phyloP scores from a whole-genome alignment of 192 early-diverging fungal species.

The Funneliformis geosporum region DNA sequence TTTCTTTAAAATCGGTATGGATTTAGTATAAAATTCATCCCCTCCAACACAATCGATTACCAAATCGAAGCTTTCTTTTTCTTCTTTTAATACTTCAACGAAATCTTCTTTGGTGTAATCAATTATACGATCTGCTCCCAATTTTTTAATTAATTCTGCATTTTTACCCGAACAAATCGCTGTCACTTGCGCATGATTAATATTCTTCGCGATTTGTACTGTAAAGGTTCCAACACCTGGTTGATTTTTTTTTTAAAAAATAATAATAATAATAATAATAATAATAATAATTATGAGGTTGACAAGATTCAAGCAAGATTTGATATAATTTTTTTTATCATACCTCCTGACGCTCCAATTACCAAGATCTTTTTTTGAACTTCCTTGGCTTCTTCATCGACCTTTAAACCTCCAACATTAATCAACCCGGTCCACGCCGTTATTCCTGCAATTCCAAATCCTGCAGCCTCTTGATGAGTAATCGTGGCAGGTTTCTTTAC shows the following conservation, averaged over 20 bases:
- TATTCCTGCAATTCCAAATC: neutral
- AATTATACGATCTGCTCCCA: constrained; percentile 59
- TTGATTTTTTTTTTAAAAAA: neutral
- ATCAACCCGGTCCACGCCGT: neutral
- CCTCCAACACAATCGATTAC: constrained; percentile 50
- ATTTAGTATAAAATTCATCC: constrained; percentile 6
- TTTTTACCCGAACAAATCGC: constrained; percentile 57
- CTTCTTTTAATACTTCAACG: constrained; percentile 31
- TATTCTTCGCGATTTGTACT: constrained; percentile 54
- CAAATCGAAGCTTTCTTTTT: constrained; percentile 43
- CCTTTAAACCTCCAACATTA: neutral
- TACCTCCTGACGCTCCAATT: constrained; percentile 54
- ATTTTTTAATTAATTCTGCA: constrained; percentile 43
- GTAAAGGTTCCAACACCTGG: constrained; percentile 42
- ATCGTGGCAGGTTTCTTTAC: constrained; percentile 1
- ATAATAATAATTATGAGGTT: neutral
- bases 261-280: neutral
- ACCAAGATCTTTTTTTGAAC: constrained; percentile 42
- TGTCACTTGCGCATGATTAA: constrained; percentile 52
- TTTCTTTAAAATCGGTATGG: constrained; percentile 3
- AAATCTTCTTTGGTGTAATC: constrained; percentile 55
- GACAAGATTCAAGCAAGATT: neutral
- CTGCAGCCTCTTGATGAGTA: constrained; percentile 9
- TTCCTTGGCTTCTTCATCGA: constrained; percentile 6
- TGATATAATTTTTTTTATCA: no score